These are phyloP conservation scores for Colletotrichum sp. DNA, from an alignment of 2,329 filamentous ascomycete genomes.

Conservation along the genomic window DNA sequence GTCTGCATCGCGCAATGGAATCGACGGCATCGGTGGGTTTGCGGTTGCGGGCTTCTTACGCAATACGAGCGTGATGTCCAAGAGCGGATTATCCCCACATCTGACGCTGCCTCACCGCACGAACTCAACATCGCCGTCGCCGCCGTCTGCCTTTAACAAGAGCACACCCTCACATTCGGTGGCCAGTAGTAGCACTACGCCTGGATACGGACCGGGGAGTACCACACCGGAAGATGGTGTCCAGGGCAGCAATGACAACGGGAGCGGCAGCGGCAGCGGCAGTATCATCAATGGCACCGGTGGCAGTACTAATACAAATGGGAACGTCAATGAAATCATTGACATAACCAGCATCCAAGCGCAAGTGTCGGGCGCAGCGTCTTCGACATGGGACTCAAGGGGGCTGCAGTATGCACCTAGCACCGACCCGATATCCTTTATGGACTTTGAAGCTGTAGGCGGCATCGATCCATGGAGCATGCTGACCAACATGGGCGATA, in stretches of 20 bases:
- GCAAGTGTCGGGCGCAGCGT: not conserved
- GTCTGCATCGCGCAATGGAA: not conserved
- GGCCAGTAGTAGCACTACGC: not conserved
- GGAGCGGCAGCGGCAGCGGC: not conserved
- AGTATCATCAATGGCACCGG: not conserved
- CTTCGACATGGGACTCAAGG: slow-evolving; percentile 12
- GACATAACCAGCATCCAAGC: slow-evolving; percentile 16
- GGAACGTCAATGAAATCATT: not conserved
- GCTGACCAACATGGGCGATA: slow-evolving; percentile 6
- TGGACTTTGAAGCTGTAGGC: not conserved
- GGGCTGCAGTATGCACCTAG: slow-evolving; percentile 14
- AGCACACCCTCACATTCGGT: slow-evolving; percentile 12
- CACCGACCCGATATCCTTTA: slow-evolving; percentile 7
- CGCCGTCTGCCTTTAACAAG: not conserved
- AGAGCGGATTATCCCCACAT: not conserved
- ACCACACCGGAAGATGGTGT: not conserved
- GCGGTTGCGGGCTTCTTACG: not conserved
- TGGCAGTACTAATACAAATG: not conserved
- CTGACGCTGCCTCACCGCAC: slow-evolving; percentile 14
- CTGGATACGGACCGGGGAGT: not conserved
- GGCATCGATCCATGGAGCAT: slow-evolving; percentile 15
- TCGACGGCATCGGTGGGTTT: not conserved
- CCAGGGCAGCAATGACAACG: not conserved
- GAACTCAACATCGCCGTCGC: not conserved
- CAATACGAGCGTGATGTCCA: not conserved